Evolutionary conservation across 1,139 yeast species (phyloP), one percentile per base, ranked within the genome.

Genomic region (Saccharomyces hybrid): DNA sequence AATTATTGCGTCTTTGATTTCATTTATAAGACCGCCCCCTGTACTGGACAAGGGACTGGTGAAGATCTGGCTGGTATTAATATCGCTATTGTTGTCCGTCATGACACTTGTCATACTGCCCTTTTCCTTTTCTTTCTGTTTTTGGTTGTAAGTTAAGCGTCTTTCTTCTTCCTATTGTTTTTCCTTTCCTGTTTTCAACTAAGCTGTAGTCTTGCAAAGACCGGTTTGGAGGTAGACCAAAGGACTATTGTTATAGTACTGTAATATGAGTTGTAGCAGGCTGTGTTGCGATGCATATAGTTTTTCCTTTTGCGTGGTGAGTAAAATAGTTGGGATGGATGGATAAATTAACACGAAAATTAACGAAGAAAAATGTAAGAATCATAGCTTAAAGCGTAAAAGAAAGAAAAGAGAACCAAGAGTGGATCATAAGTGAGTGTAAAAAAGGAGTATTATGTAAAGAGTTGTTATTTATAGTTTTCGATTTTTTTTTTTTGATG

Each of bases 1-100:
- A 4, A 54, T 53, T 23, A 62, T 56, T 3, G 62, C 62, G 23
- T 58, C 58, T 20, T 60, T 60, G 27, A 67, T 64, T 50, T 67
- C 71, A 27, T 56, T 60, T 38, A 59, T 61, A 46, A 61, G 54
- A 25, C 64, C 64, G 27, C 61, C 56, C 27, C 57, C 54, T 23
- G 54, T 34, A 25, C 54, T 47, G 28, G 46, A 27, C 29, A 55
- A 46, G 13, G 52, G 52, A 41, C 25, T 56, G 9, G 55, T 48
- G 16, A 46, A 26, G 16, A 27, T 46, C 11, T 46, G 11, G 7
- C 20, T 46, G 16, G 13, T 5, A 27, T 25, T 46, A 7, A 11
- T 20, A 20, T 20, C 23, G 23, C 23, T 20, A 20, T 20, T 20
- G 23, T 20, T 20, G 23, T 20, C 23, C 4, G 29, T 5, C 48